Evolutionary conservation across 2,329 filamentous ascomycete species (phyloP).

Genomic region (Davidsoniella australis): DNA sequence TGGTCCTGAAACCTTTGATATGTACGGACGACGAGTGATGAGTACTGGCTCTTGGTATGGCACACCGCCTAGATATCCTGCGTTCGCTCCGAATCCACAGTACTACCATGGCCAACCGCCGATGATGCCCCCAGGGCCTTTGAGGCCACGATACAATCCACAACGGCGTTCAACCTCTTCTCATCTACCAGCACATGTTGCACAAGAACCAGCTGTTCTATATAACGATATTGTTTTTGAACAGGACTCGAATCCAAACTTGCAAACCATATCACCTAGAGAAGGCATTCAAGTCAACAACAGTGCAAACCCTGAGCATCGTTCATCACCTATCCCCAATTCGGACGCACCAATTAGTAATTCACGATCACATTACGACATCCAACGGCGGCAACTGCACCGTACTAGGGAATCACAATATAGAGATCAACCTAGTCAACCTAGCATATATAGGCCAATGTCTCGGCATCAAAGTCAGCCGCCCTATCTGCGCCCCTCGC

Average conservation of each 20-base stretch:
- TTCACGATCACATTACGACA: too few species aligned
- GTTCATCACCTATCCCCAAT: too few species aligned
- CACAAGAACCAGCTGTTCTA: conserved; percentile 1
- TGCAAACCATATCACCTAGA: neutral
- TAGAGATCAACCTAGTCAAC: too few species aligned
- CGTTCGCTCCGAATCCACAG: neutral
- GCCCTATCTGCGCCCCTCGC: too few species aligned
- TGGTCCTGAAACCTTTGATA: neutral
- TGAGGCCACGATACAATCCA: neutral
- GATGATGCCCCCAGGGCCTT: neutral
- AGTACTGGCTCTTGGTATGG: conserved; percentile 4
- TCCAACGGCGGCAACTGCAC: too few species aligned
- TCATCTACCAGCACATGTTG: neutral
- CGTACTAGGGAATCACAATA: too few species aligned
- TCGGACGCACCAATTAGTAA: too few species aligned
- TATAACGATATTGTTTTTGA: conserved; percentile 3
- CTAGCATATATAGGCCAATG: too few species aligned
- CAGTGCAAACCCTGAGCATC: neutral
- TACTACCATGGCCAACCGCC: neutral
- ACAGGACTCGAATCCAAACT: too few species aligned
- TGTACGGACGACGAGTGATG: neutral
- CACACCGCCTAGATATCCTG: neutral
- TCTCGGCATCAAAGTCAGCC: too few species aligned
- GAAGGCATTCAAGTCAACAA: neutral
- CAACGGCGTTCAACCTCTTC: neutral